phyloP scores from a whole-genome alignment of 768 basidiomycete genomes.

The Auricularia heimuer region DNA sequence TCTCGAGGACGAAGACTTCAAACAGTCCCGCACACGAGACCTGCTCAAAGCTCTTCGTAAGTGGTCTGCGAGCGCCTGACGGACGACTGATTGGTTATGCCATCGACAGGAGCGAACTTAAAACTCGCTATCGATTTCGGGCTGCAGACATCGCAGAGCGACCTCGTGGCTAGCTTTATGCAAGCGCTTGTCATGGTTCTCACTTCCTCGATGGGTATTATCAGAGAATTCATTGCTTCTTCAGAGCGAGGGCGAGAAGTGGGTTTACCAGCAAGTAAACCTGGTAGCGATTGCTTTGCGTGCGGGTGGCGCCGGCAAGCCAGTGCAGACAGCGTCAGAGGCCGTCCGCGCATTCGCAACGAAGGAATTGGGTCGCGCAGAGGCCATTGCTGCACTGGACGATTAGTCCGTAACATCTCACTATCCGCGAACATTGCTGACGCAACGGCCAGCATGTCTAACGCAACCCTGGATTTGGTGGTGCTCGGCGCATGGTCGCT shows the following conservation, averaged over 20 bases:
- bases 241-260: constrained; percentile 76
- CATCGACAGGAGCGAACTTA: constrained; percentile 56
- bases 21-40: constrained; percentile 49
- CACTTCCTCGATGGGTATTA: too few relatives aligned
- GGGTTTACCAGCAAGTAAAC: constrained; percentile 65
- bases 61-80: constrained; percentile 14
- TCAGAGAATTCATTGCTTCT: too few relatives aligned
- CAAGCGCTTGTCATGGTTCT: constrained; percentile 80
- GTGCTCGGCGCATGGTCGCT: constrained; percentile 75
- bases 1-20: constrained; percentile 71
- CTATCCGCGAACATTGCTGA: neutral
- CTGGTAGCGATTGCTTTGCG: constrained; percentile 63
- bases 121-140: constrained; percentile 90
- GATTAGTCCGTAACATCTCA: constrained; percentile 60
- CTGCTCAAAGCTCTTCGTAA: constrained; percentile 72
- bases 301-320: constrained; percentile 55
- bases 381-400: constrained; percentile 69
- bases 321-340: constrained; percentile 63
- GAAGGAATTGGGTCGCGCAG: constrained; percentile 69
- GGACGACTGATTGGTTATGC: constrained; percentile 5
- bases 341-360: constrained; percentile 84
- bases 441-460: constrained; percentile 53
- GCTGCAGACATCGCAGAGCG: constrained; percentile 66
- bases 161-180: constrained; percentile 84
- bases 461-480: constrained; percentile 78